These are phyloP conservation scores for Cicer bijugum DNA, from an alignment of 306 rosid species.

Conservation along the genomic window DNA sequence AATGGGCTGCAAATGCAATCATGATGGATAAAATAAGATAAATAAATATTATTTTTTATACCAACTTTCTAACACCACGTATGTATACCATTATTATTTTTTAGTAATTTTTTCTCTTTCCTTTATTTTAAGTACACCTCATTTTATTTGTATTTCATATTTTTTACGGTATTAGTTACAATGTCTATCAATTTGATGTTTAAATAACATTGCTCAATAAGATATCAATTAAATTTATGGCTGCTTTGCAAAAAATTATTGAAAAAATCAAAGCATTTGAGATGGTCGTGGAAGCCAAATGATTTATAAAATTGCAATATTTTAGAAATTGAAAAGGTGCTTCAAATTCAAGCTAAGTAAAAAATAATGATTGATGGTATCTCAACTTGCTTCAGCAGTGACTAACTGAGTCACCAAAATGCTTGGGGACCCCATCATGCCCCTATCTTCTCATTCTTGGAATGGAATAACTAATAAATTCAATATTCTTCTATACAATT, in stretches of 20 bases:
- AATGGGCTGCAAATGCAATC: background rate
- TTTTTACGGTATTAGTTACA: no score
- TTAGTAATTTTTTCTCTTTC: no score
- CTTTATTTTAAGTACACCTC: no score
- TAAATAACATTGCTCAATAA: background rate
- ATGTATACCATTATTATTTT: no score
- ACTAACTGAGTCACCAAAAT: slow-evolving; percentile 24
- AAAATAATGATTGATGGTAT: slow-evolving; percentile 3
- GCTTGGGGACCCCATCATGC: background rate
- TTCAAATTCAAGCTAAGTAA: slow-evolving; percentile 34
- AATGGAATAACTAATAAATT: slow-evolving; percentile 19
- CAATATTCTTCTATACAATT: background rate
- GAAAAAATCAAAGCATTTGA: slow-evolving; percentile 19
- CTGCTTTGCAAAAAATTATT: slow-evolving; percentile 30
- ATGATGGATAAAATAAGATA: background rate
- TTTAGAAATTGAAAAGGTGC: slow-evolving; percentile 31
- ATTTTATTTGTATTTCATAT: no score
- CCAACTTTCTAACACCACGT: no score
- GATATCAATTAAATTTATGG: background rate
- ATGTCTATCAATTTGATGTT: no score
- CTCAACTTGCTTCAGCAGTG: slow-evolving; percentile 33
- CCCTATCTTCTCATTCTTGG: slow-evolving; percentile 27
- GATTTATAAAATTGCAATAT: slow-evolving; percentile 11
- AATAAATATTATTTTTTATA: no score
- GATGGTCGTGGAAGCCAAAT: background rate